Percentiles rank a stretch among this genome's conserved stretches.
Conservation (phyloP, 2,329 filamentous ascomycete species). For the Penicillium paneum region DNA sequence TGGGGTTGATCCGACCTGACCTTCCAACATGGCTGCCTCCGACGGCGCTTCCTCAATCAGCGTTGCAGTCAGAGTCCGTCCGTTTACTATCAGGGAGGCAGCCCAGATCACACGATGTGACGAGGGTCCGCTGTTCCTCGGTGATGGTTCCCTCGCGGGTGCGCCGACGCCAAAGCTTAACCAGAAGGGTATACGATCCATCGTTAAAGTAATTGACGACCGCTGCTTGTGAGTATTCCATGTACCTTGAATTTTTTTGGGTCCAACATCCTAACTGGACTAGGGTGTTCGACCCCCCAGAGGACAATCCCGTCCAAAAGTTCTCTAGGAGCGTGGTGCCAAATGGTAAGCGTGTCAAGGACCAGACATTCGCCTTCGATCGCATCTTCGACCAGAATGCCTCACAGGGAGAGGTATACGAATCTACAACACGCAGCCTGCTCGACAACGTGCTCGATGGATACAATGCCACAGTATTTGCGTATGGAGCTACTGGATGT, state of each 20-base stretch:
- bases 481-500: conserved; percentile 95
- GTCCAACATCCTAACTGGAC: conserved; percentile 14
- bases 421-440: conserved; percentile 82
- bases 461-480: conserved; percentile 98
- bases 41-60: conserved; percentile 51
- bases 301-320: conserved; percentile 86
- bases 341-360: conserved; percentile 87
- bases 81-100: conserved; percentile 83
- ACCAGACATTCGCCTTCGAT: conserved; percentile 97
- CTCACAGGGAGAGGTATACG: conserved; percentile 89
- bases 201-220: conserved; percentile 95
- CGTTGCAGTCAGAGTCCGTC: conserved; percentile 59
- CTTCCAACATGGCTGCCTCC: conserved; percentile 39
- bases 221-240: conserved; percentile 74
- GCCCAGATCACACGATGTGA: conserved; percentile 76
- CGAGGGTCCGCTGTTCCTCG: conserved; percentile 87
- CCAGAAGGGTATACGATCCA: conserved; percentile 80
- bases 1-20: conserved; percentile 16
- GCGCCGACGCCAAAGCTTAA: conserved; percentile 79
- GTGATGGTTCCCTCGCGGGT: conserved; percentile 90
- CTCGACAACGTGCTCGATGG: conserved; percentile 93
- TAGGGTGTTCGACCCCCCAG: conserved; percentile 94
- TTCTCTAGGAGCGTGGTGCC: conserved; percentile 80
- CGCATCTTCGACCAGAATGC: conserved; percentile 95
- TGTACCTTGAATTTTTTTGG: background rate